phyloP scores from a whole-genome alignment of 805 yeast genomes.

The Candida verbasci region DNA sequence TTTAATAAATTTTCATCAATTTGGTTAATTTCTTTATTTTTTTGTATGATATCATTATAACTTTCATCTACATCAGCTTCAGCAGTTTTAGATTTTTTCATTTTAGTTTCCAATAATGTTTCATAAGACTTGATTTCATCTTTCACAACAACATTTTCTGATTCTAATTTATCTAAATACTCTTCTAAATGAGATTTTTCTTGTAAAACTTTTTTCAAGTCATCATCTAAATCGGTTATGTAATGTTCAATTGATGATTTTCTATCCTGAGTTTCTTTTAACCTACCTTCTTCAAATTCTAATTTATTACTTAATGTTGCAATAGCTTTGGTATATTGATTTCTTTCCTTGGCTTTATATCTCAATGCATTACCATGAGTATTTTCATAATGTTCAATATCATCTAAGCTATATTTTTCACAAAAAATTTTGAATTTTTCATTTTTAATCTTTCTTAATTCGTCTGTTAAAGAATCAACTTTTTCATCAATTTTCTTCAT shows the following conservation, averaged over 20 bases:
- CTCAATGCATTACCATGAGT: constrained; percentile 57
- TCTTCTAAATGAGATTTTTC: constrained; percentile 27
- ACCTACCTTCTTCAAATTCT: constrained; percentile 60
- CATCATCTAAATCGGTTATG: constrained; percentile 29
- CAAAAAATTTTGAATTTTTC: constrained; percentile 54
- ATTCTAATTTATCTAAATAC: constrained; percentile 21
- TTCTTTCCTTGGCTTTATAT: constrained; percentile 54
- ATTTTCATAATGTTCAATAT: constrained; percentile 65
- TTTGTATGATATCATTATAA: constrained; percentile 24
- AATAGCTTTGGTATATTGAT: constrained; percentile 59
- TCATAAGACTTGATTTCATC: constrained; percentile 15
- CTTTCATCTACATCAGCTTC: constrained; percentile 35
- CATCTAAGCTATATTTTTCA: constrained; percentile 45
- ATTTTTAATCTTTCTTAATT: constrained; percentile 32
- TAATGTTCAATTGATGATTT: constrained; percentile 40
- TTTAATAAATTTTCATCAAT: constrained; percentile 53
- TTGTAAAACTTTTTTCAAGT: constrained; percentile 24
- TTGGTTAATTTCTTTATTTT: constrained; percentile 30
- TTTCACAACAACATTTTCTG: constrained; percentile 21
- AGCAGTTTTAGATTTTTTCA: constrained; percentile 24
- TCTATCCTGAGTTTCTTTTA: constrained; percentile 46
- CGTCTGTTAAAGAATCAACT: constrained; percentile 16
- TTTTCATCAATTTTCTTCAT: constrained; percentile 15
- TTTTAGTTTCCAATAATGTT: constrained; percentile 13
- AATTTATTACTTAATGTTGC: constrained; percentile 57